phyloP scores from a whole-genome alignment of 1,284 basidiomycete species.

The Rhizoctonia solani region DNA sequence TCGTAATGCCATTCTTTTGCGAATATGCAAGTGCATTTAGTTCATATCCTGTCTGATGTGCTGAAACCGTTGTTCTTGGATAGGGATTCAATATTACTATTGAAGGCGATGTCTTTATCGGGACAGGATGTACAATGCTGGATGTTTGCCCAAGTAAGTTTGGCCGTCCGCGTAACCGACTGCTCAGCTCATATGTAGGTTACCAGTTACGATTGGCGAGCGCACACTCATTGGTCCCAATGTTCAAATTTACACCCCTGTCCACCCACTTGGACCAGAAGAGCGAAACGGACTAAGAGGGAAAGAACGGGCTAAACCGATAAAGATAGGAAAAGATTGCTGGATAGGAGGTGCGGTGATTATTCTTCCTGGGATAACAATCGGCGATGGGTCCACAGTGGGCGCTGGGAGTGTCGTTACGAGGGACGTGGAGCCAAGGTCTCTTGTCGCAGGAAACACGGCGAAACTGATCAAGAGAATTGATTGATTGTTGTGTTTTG shows the following conservation, averaged over 20 bases:
- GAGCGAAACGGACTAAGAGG: conserved; percentile 40
- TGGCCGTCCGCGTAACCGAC: conserved; percentile 28
- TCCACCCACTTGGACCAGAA: conserved; percentile 49
- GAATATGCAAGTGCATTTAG: conserved; percentile 44
- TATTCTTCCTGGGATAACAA: conserved; percentile 51
- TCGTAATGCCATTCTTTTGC: conserved; percentile 42
- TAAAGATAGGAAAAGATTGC: conserved; percentile 49
- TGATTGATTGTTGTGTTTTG: background rate
- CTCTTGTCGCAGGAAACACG: conserved; percentile 52
- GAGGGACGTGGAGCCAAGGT: conserved; percentile 48
- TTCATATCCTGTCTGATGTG: background rate
- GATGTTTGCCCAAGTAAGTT: conserved; percentile 46
- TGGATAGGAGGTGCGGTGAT: conserved; percentile 53
- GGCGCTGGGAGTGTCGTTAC: conserved; percentile 54
- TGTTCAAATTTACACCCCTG: conserved; percentile 47
- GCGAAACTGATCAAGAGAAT: conserved; percentile 50
- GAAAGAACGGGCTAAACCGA: conserved; percentile 46
- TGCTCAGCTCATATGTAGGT: conserved; percentile 34
- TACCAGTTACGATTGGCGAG: conserved; percentile 45
- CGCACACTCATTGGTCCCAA: conserved; percentile 49
- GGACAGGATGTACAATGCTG: conserved; percentile 44
- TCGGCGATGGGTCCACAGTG: conserved; percentile 52
- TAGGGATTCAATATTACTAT: conserved; percentile 47
- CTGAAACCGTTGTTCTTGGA: background rate
- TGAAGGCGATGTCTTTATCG: conserved; percentile 46